Base-by-base conservation (phyloP, 805 yeast species). In the Candida insectorum region DNA sequence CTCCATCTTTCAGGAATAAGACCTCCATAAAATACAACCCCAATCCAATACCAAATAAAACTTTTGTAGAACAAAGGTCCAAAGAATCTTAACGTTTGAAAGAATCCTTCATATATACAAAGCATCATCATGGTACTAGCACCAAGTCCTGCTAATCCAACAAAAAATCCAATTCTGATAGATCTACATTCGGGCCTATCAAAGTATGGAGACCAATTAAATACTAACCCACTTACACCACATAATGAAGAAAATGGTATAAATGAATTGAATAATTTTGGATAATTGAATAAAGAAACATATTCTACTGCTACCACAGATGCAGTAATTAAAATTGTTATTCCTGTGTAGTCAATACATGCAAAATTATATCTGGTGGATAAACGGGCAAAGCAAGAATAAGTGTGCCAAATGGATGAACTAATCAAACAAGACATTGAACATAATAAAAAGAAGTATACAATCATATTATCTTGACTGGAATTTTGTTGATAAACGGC, bases 271-370 rank as follows among this genome's bases (percentile, higher is more conserved):
- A 59, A 49, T 3, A 69, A 47, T 40, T 74, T 73, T 4, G 81
- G 79, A 47, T 74, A 74, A 45, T 81, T 69, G 52, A 76, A 79
- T 33, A 91, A 70, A 2, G 89, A 72, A 13, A 85, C 75, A 56
- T 85, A 88, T 58, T 91, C 96, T 0, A 91, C 81, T 4, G 95
- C 77, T 28, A 93, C 65, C 28, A 93, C 83, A 2, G 96, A 85
- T 11, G 95, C 91, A 0, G 96, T 83, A 47, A 91, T 89, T 44
- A 93, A 65, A 10, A 88, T 73, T 0, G 97, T 87, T 45, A 91
- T 91, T 2, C 98, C 98, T 5, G 95, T 82, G 58, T 91, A 91
- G 62, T 91, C 98, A 26, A 89, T 78, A 57, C 98, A 93, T 0
- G 96, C 96, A 60, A 85, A 86, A 33, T 77, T 74, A 44, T 79